These are phyloP conservation scores for Xerocomus minutiporus DNA, from an alignment of 1,284 basidiomycete genomes.

Conservation along the genomic window DNA sequence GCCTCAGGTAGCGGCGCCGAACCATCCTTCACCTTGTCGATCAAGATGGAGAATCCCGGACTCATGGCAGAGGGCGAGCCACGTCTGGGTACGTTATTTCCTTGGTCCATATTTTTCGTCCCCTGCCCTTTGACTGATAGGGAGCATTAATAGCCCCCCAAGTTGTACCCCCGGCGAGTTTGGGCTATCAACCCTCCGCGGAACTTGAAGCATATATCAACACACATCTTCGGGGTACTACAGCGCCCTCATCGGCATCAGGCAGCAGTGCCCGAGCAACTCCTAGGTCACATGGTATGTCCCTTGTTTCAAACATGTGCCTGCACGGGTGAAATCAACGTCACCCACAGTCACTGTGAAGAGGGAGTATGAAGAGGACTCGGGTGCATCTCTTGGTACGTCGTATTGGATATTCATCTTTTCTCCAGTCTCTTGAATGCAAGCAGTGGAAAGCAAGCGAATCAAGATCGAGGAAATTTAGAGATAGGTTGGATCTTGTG, in stretches of 20 bases:
- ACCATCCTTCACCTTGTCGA: no score
- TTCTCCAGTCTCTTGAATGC: neutral
- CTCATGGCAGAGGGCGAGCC: no score
- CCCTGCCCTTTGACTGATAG: neutral
- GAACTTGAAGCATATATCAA: conserved; percentile 11
- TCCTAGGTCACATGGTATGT: conserved; percentile 1
- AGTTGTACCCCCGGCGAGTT: conserved; percentile 1
- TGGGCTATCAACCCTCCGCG: conserved; percentile 6
- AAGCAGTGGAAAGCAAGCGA: conserved; percentile 8
- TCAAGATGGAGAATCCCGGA: no score
- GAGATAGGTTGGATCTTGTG: neutral
- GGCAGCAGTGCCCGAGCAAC: neutral
- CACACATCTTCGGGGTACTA: neutral
- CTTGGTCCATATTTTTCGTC: no score
- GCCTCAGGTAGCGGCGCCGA: no score
- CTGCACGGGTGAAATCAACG: neutral
- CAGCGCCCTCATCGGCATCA: neutral
- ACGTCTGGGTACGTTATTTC: no score
- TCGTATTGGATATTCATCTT: neutral
- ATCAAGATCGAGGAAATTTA: conserved; percentile 31
- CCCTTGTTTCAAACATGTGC: no score
- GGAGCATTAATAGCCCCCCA: neutral
- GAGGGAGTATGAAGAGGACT: conserved; percentile 16
- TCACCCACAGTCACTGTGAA: conserved; percentile 7
- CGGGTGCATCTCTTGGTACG: conserved; percentile 22